A percentile compares a stretch with the other conserved stretches of the same genome.
Evolutionary conservation across 352 stramenopile genomes (phyloP).

Genomic region (Aphanomyces euteiches): DNA sequence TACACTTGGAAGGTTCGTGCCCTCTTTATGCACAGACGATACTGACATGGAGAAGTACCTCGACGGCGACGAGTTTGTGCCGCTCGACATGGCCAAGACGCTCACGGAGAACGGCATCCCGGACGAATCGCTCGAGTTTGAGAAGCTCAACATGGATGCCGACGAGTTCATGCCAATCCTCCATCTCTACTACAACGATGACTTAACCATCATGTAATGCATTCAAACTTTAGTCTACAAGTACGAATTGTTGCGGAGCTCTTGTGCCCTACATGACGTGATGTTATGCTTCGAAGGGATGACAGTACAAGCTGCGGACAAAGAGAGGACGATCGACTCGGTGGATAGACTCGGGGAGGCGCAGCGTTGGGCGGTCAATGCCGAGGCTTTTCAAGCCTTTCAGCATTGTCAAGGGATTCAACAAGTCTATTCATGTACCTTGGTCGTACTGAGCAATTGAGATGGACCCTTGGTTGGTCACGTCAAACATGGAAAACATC

Average conservation of each 20-base stretch:
- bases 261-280: constrained; percentile 10
- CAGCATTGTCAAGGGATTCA: background rate
- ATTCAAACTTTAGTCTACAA: background rate
- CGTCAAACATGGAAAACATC: constrained; percentile 73
- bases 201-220: constrained; percentile 74
- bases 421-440: constrained; percentile 38
- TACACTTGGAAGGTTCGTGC: constrained; percentile 88
- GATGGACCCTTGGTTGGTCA: constrained; percentile 64
- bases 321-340: constrained; percentile 58
- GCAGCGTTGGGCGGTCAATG: constrained; percentile 60
- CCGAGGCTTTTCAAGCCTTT: constrained; percentile 54
- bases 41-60: constrained; percentile 36
- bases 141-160: constrained; percentile 82
- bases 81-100: constrained; percentile 82
- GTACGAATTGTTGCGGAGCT: constrained; percentile 27
- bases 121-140: constrained; percentile 78
- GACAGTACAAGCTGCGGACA: constrained; percentile 57
- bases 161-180: constrained; percentile 85
- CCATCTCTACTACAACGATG: constrained; percentile 92
- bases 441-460: constrained; percentile 61
- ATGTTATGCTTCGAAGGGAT: background rate
- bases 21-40: too few species aligned
- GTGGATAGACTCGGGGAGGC: constrained; percentile 57
- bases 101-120: constrained; percentile 85
- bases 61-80: constrained; percentile 83